These are phyloP conservation scores for Arabidopsis thaliana DNA, from an alignment of 345 rosid genomes.

Conservation along the genomic window DNA sequence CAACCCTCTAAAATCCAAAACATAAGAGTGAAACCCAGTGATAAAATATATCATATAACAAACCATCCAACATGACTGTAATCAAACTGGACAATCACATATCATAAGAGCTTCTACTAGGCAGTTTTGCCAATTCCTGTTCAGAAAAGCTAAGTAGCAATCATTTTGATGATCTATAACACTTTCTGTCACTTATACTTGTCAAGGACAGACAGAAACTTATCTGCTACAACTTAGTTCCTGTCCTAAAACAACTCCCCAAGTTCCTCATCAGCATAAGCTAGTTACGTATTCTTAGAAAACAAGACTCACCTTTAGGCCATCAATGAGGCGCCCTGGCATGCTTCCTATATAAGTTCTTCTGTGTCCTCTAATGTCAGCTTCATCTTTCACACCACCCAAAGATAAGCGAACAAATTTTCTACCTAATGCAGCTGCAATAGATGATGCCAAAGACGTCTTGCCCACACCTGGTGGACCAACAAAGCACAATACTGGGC, in stretches of 20 bases:
- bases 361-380: slow-evolving; percentile 98
- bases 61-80: slow-evolving; percentile 6
- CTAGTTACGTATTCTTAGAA: background rate
- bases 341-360: slow-evolving; percentile 98
- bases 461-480: slow-evolving; percentile 99
- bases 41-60: background rate
- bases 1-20: slow-evolving; percentile 74
- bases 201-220: slow-evolving; percentile 6
- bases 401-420: slow-evolving; percentile 93
- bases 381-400: slow-evolving; percentile 99
- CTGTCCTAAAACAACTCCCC: background rate
- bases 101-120: slow-evolving; percentile 17
- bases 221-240: slow-evolving; percentile 2
- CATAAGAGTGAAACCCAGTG: slow-evolving; percentile 31
- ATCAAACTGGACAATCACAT: slow-evolving; percentile 17
- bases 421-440: slow-evolving; percentile 94
- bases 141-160: slow-evolving; percentile 4
- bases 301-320: slow-evolving; percentile 69
- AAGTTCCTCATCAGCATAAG: slow-evolving; percentile 14
- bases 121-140: slow-evolving; percentile 12
- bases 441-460: slow-evolving; percentile 96
- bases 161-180: slow-evolving; percentile 6
- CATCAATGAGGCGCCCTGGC: slow-evolving; percentile 99
- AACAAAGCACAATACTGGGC: slow-evolving; percentile 96
- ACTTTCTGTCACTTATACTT: background rate